Conservation (phyloP, 371 early-diverging fungal genomes). For the Mucor piriformis region DNA sequence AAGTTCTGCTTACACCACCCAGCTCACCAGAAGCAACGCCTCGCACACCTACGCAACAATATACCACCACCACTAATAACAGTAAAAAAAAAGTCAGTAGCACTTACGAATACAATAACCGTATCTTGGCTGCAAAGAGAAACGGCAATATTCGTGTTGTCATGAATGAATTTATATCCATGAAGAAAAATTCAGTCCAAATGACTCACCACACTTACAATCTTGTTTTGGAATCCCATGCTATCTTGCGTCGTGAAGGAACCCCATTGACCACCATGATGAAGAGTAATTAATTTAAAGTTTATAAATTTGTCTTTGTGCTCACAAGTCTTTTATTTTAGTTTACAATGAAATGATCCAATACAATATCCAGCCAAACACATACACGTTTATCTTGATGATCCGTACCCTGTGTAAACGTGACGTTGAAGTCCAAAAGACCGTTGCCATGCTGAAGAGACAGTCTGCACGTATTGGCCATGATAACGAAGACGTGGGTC, state of each 20-base stretch:
- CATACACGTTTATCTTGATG: constrained; percentile 40
- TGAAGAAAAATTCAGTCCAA: constrained; percentile 34
- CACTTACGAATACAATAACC: constrained; percentile 27
- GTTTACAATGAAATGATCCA: constrained; percentile 52
- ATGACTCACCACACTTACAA: constrained; percentile 52
- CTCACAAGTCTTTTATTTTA: constrained; percentile 3
- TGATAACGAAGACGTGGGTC: constrained; percentile 28
- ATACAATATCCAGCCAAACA: constrained; percentile 34
- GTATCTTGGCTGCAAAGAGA: constrained; percentile 38
- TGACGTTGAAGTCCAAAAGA: constrained; percentile 54
- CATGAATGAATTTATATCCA: constrained; percentile 31
- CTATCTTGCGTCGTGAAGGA: constrained; percentile 46
- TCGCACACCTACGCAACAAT: background rate
- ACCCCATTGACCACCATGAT: constrained; percentile 36
- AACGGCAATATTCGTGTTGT: constrained; percentile 41
- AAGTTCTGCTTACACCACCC: constrained; percentile 8
- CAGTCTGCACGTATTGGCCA: constrained; percentile 36
- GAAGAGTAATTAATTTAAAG: constrained; percentile 37
- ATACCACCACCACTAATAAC: background rate
- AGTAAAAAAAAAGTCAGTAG: constrained; percentile 6
- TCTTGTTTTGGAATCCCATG: constrained; percentile 47
- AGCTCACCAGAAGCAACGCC: constrained; percentile 11
- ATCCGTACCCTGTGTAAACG: constrained; percentile 47
- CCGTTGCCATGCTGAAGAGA: constrained; percentile 39
- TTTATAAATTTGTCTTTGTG: too few species aligned